Evolutionary conservation across 23 red algal species (phyloP), one percentile per base, ranked within the genome.

Genomic region (Agarophyton chilense): DNA sequence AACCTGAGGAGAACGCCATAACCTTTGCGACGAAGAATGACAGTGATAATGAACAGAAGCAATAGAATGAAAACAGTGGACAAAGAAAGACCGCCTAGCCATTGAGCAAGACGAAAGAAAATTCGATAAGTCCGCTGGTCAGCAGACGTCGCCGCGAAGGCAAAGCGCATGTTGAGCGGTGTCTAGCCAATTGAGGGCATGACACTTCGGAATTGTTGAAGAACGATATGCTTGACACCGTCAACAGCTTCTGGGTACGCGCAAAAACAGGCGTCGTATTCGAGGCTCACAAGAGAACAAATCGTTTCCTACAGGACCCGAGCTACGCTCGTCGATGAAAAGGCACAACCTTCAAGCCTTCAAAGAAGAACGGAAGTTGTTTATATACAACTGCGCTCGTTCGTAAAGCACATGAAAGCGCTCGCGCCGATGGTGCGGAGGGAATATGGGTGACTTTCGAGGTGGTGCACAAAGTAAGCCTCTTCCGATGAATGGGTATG

Each of bases 11-110:
- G 75, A 54, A 81, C 75, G 28, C 88, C 88, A 62, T 91, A 91
- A 18, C 88, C 88, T 49, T 91, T 91, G 42, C 88, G 88, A 57
- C 88, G 88, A 12, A 91, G 77, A 50, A 82, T 60, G 17, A 91
- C 45, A 39, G 77, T 81, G 28, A 75, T 70, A 32, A 82, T 72
- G 52, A 76, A 82, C 29, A 75, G 45, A 7, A 91, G 61, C 9
- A 91, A 72, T 25, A 91, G 44, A 40, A 82, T 28, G 32, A 82
- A 40, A 32, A 91, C 76, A 26, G 88, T 67, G 22, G 88, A 91
- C 33, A 91, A 35, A 73, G 76, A 82, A 61, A 91, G 73, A 24
- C 85, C 85, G 18, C 52, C 60, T 26, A 77, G 67, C 85, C 85
- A 89, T 74, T 86, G 82, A 53, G 65, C 51, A 36, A 86, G 60